Evolutionary conservation across 768 basidiomycete genomes (phyloP), one percentile per base, ranked within the genome.

Genomic region (Phanerochaete carnosa): DNA sequence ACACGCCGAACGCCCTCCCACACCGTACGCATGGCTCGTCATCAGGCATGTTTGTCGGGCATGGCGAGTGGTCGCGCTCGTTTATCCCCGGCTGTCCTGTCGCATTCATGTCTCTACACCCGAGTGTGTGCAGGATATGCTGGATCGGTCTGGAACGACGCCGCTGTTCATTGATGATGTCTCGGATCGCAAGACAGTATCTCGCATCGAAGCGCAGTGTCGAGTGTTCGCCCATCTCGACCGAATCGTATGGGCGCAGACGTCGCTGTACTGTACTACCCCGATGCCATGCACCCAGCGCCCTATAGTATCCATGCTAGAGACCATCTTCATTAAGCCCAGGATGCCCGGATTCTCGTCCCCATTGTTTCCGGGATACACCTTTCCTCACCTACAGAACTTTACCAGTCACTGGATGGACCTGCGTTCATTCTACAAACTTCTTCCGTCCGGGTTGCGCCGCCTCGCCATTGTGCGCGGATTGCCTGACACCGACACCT

Each of bases 101-200:
- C 25, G 15, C 29, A 28, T 50, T 16, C n/a, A 5, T 13, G 2
- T 50, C 26, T 28, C 49, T 2, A 1, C 7, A 26, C 16, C 29
- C 2, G 49, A 50, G 7, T 50, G 49, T 30, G 49, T 50, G 13
- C 2, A 50, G 13, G 25, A 28, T 26, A 26, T 50, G 23, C n/a
- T 50, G 2, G 23, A 30, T 16, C 59, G 51, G 9, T 64, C 63
- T 2, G 60, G 58, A 52, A 58, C 60, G 16, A 57, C 59, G 1
- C 56, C 56, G 12, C 33, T 60, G 30, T 25, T 37, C n/a, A n/a
- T 64, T 19, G 7, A 30, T 13, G 49, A 26, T 15, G 13, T n/a
- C 8, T 9, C 39, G 16, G 11, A 9, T 19, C 4, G 4, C 39
- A 12, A 43, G 11, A 43, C 19, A 7, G 33, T 7, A 7, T 7